Evolutionary conservation across 306 rosid species (phyloP).

Genomic region (Crataegus laevigata): DNA sequence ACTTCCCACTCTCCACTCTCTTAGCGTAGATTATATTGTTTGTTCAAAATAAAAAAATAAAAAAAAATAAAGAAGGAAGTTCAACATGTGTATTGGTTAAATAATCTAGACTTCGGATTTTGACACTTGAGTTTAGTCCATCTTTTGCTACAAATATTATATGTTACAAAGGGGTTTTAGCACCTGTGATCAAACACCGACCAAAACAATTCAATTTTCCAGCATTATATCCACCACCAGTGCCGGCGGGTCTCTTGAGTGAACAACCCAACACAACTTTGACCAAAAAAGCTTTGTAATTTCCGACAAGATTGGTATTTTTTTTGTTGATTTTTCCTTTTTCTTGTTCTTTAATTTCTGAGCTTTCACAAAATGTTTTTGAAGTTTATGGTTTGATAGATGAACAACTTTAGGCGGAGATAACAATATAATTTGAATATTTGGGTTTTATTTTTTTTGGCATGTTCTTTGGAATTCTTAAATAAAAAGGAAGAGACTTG

Average conservation of each 20-base stretch:
- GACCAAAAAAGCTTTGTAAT: conserved; percentile 24
- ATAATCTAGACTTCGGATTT: too few relatives aligned
- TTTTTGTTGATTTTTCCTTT: conserved; percentile 11
- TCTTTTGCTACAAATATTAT: too few relatives aligned
- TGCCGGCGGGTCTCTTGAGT: conserved; percentile 1
- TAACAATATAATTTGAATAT: conserved; percentile 27
- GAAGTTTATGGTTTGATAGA: conserved; percentile 52
- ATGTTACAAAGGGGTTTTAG: not conserved
- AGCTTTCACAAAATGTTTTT: not conserved
- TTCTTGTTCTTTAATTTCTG: not conserved
- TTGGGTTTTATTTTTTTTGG: conserved; percentile 3
- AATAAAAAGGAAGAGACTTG: not conserved
- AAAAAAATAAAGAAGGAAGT: too few relatives aligned
- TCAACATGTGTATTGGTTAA: too few relatives aligned
- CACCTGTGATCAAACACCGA: not conserved
- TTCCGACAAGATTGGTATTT: conserved; percentile 30
- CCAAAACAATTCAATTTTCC: conserved; percentile 15
- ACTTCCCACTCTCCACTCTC: too few relatives aligned
- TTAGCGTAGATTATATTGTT: too few relatives aligned
- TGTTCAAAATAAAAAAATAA: too few relatives aligned
- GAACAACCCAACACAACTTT: conserved; percentile 14
- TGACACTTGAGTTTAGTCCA: too few relatives aligned
- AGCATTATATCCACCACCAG: not conserved
- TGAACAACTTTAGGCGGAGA: conserved; percentile 69
- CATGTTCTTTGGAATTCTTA: conserved; percentile 20